Evolutionary conservation across 1,139 yeast species (phyloP), one percentile per base, ranked within the genome.

Genomic region (Pichia sp.): DNA sequence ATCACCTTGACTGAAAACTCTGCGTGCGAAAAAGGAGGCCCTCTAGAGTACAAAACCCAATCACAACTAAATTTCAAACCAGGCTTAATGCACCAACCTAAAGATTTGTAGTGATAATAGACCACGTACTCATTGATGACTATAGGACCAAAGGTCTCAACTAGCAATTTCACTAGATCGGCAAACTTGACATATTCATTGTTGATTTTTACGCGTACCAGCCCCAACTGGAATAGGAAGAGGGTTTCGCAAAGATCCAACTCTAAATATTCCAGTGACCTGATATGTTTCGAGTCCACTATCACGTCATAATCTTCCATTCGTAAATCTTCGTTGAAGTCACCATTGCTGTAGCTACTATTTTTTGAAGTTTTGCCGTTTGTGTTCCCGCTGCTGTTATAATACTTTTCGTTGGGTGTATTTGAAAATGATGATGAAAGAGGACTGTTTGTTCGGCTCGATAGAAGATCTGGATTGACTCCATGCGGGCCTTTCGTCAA

Each of bases 21-120:
- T 0, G 99, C 98, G 66, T 93, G 99, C 46, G 85, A 80, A 65
- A 91, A 90, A 1, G 97, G 97, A 9, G 99, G 99, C 0, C 99
- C 99, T 53, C 93, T 75, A 52, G 85, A 82, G 66, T 93, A 93
- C 7, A 93, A 72, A 19, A 93, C 71, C 67, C 74, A 84, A 60
- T 91, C 96, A 22, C 88, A 79, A 1, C 97, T 96, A 68, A 93
- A 93, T 66, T 93, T 93, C 53, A 91, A 80, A 0, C 98, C 99
- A 0, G 91, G 80, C 55, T 96, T 75, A 2, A 85, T 95, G 73
- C 98, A 91, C 98, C 98, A 93, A 0, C 98, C 98, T 34, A 82
- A 75, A 0, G 96, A 82, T 50, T 96, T 75, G 68, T 83, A 91
- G 65, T 90, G 91, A 64, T 90, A 96, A 63, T 91, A 93, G 0